Evolutionary conservation across 2,329 filamentous ascomycete species (phyloP).

Genomic region (Metarhizium brunneum): DNA sequence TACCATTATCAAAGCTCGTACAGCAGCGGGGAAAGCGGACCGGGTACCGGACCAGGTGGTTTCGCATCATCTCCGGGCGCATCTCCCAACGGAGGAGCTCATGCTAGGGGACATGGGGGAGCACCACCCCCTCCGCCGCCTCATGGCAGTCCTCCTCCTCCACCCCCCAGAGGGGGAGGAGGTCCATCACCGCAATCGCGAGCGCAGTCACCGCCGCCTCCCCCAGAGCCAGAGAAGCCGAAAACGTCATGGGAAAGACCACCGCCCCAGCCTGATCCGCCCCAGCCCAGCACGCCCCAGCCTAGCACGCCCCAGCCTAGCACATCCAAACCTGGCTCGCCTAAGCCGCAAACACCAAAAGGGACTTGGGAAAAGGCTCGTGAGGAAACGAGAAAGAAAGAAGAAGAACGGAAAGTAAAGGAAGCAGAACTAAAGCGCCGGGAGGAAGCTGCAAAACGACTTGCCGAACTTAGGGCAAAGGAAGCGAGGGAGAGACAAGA

Average conservation of each 20-base stretch:
- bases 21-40: constrained; percentile 8
- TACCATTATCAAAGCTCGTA: constrained; percentile 13
- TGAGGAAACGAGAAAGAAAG: constrained; percentile 54
- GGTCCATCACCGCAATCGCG: constrained; percentile 4
- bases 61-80: constrained; percentile 22
- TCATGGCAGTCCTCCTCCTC: constrained; percentile 11
- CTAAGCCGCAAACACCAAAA: constrained; percentile 24
- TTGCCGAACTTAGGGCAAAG: constrained; percentile 48
- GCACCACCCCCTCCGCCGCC: constrained; percentile 21
- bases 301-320: too few relatives aligned
- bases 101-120: constrained; percentile 5
- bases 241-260: constrained; percentile 11
- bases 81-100: constrained; percentile 21
- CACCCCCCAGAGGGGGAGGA: neutral
- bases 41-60: constrained; percentile 13
- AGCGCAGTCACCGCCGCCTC: constrained; percentile 6
- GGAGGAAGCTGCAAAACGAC: constrained; percentile 42
- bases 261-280: constrained; percentile 13
- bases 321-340: neutral
- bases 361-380: constrained; percentile 59
- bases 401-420: constrained; percentile 52
- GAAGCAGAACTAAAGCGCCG: constrained; percentile 53
- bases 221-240: constrained; percentile 10
- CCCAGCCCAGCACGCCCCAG: constrained; percentile 7
- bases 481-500: constrained; percentile 39